Conservation (phyloP, 2,329 filamentous ascomycete species). For the Exophiala xenobiotica region DNA sequence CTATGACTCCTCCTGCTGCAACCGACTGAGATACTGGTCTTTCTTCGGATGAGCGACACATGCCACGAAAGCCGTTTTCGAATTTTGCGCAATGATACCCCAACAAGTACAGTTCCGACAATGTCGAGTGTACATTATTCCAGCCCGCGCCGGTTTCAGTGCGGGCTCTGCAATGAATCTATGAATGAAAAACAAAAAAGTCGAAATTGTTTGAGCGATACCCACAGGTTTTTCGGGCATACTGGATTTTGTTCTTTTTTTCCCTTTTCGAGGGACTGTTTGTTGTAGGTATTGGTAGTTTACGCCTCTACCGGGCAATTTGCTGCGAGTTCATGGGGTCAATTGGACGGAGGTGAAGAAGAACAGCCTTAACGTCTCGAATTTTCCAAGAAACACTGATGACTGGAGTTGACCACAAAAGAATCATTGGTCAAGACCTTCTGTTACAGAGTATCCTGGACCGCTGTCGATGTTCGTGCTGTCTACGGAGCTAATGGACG, state of each 20-base stretch:
- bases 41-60: not conserved
- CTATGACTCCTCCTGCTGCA: conserved; percentile 19
- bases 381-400: too few relatives aligned
- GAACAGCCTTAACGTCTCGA: too few relatives aligned
- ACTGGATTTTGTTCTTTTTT: not conserved
- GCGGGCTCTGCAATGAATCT: conserved; percentile 1
- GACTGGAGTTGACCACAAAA: too few relatives aligned
- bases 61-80: not conserved
- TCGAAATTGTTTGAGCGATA: conserved; percentile 3
- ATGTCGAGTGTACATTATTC: conserved; percentile 17
- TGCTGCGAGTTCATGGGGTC: too few relatives aligned
- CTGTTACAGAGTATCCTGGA: too few relatives aligned
- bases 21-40: conserved; percentile 8
- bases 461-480: too few relatives aligned
- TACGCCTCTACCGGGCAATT: too few relatives aligned
- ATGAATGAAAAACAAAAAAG: conserved; percentile 2
- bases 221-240: not conserved
- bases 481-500: too few relatives aligned
- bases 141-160: not conserved
- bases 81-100: conserved; percentile 2
- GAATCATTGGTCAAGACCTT: too few relatives aligned
- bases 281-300: too few relatives aligned
- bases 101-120: conserved; percentile 11
- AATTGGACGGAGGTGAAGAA: too few relatives aligned
- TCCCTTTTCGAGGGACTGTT: not conserved